Base-by-base conservation (phyloP, 2,329 filamentous ascomycete genomes). In the Coniochaeta sp. region DNA sequence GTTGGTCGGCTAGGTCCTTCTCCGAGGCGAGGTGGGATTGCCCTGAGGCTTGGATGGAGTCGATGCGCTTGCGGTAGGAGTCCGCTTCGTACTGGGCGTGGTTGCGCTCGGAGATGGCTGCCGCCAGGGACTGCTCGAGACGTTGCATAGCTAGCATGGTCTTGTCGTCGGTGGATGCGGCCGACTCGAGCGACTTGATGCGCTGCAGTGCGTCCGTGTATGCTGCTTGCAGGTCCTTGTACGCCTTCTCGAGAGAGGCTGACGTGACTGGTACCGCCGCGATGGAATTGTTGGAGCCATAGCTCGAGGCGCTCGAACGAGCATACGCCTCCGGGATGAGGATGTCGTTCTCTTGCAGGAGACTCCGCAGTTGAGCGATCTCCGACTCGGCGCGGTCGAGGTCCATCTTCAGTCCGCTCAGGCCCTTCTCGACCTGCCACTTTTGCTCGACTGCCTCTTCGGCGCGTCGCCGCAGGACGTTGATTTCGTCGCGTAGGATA, bases 381-480 rank as follows among this genome's bases (percentile, higher is more conserved):
- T 99, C 94, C 65, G 94, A 88, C 67, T 96, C 90, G 24, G 94
- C 91, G 56, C 91, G 88, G 68, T 97, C 94, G 38, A 99, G 81
- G 64, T 97, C 92, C 87, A 96, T 96, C 72, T 96, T 95, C 52
- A 97, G 73, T 51, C 91, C 90, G 50, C 83, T 80, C 2, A 97
- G 74, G 16, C 90, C 90, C 70, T 95, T 95, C 70, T 96, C 92
- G 55, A 91, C 92, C 65, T 95, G 87, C 86, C 89, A 97, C 69
- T 97, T 97, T 63, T 95, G 89, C 63, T 96, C 90, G 13, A 97
- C 79, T 14, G 92, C 92, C 57, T 97, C 92, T 61, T 99, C 92
- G 27, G 92, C 92, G 51, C 94, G 84, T 55, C 86, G 86, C 38
- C 94, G 85, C 52, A 99, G 77, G 14, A 86, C 80, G 49, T 87